phyloP scores from a whole-genome alignment of 2,329 filamentous ascomycete genomes.

The Curvularia hawaiiensis region DNA sequence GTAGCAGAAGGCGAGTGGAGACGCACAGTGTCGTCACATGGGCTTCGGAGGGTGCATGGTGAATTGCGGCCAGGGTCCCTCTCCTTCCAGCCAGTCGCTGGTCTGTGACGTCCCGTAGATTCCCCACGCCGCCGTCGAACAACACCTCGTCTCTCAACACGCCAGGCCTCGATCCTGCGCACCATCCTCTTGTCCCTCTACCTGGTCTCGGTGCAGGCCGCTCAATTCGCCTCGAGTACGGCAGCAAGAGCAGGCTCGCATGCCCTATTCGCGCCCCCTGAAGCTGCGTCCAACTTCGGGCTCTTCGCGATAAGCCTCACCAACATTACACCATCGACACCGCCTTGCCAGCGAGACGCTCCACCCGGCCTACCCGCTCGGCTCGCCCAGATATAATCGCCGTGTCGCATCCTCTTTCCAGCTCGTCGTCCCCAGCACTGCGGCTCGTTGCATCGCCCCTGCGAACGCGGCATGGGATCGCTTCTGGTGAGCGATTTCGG shows the following conservation, averaged over 20 bases:
- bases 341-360: slow-evolving; percentile 18
- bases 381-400: slow-evolving; percentile 14
- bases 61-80: slow-evolving; percentile 28
- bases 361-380: slow-evolving; percentile 19
- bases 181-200: slow-evolving; percentile 11
- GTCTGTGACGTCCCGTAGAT: slow-evolving; percentile 17
- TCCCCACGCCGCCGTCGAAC: slow-evolving; percentile 32
- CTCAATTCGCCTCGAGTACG: slow-evolving; percentile 54
- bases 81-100: slow-evolving; percentile 22
- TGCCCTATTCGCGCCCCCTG: slow-evolving; percentile 24
- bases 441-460: slow-evolving; percentile 17
- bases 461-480: slow-evolving; percentile 62
- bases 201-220: slow-evolving; percentile 37
- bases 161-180: slow-evolving; percentile 22
- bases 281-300: slow-evolving; percentile 26
- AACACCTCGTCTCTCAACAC: slow-evolving; percentile 34
- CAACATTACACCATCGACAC: slow-evolving; percentile 22
- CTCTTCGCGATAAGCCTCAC: slow-evolving; percentile 33
- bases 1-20: background rate
- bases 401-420: slow-evolving; percentile 19
- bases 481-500: slow-evolving; percentile 71
- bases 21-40: slow-evolving; percentile 17
- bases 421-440: slow-evolving; percentile 6
- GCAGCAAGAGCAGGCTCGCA: slow-evolving; percentile 38
- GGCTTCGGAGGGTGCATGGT: slow-evolving; percentile 13